Evolutionary conservation across 352 stramenopile genomes (phyloP).

Genomic region (Phytopythium montanum): DNA sequence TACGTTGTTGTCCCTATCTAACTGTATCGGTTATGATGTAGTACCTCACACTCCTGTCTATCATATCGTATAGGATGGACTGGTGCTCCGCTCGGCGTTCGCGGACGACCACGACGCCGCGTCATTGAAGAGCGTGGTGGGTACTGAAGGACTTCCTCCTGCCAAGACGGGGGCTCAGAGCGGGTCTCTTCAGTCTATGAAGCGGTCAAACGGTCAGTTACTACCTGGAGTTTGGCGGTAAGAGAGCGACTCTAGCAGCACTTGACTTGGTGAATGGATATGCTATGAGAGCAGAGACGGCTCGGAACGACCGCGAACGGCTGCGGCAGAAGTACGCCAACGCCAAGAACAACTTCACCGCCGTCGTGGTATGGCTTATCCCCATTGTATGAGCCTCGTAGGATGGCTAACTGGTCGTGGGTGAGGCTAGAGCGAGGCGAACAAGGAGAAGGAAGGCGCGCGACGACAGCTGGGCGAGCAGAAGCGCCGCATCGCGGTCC

Average conservation of each 20-base stretch:
- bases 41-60: not conserved
- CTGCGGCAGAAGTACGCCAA: conserved; percentile 77
- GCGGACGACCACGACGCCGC: conserved; percentile 15
- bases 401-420: not conserved
- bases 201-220: conserved; percentile 16
- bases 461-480: conserved; percentile 50
- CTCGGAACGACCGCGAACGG: conserved; percentile 59
- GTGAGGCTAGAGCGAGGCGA: conserved; percentile 52
- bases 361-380: conserved; percentile 50
- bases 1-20: conserved; percentile 14
- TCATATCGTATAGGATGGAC: conserved; percentile 39
- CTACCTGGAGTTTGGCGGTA: not conserved
- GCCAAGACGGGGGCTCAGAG: not conserved
- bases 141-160: not conserved
- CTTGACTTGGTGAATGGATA: not conserved
- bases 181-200: conserved; percentile 13
- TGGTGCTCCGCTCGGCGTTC: conserved; percentile 66
- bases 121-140: not conserved
- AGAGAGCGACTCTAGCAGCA: not conserved
- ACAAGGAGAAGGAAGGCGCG: conserved; percentile 67
- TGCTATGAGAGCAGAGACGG: conserved; percentile 25
- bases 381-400: too few species aligned
- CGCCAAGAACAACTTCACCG: conserved; percentile 73
- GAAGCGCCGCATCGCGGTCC: conserved; percentile 33
- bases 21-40: too few species aligned